Evolutionary conservation across 345 rosid genomes (phyloP).

Genomic region (Pugionium cornutum): DNA sequence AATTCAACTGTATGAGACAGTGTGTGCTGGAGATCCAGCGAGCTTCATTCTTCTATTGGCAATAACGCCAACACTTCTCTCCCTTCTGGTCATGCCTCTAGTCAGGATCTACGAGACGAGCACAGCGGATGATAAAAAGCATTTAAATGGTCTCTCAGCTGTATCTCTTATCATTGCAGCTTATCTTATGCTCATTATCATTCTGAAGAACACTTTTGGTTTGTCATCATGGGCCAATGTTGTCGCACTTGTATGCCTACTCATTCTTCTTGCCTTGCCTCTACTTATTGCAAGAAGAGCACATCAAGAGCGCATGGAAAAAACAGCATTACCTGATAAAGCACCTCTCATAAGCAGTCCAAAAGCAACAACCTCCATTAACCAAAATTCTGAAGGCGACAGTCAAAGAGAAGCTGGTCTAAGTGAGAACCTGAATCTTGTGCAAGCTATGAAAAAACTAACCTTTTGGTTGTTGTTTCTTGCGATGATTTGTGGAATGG

Average conservation of each 20-base stretch:
- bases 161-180: conserved; percentile 61
- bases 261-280: conserved; percentile 61
- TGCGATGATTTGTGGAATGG: conserved; percentile 82
- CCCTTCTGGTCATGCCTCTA: conserved; percentile 67
- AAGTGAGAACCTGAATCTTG: conserved; percentile 42
- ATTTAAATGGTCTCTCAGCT: conserved; percentile 69
- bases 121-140: conserved; percentile 58
- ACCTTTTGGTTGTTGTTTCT: conserved; percentile 79
- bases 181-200: conserved; percentile 67
- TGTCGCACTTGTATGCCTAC: conserved; percentile 45
- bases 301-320: conserved; percentile 41
- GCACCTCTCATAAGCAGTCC: conserved; percentile 35
- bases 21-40: conserved; percentile 57
- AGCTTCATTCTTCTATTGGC: conserved; percentile 72
- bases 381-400: conserved; percentile 22
- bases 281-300: conserved; percentile 62
- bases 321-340: conserved; percentile 17
- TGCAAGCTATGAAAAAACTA: conserved; percentile 51
- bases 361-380: conserved; percentile 36
- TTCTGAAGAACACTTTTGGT: conserved; percentile 53
- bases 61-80: conserved; percentile 53
- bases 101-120: conserved; percentile 58
- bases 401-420: conserved; percentile 24
- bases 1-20: conserved; percentile 64
- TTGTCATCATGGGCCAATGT: conserved; percentile 55